Conservation (phyloP, 2,329 filamentous ascomycete species). For the Xylariaceae sp. region DNA sequence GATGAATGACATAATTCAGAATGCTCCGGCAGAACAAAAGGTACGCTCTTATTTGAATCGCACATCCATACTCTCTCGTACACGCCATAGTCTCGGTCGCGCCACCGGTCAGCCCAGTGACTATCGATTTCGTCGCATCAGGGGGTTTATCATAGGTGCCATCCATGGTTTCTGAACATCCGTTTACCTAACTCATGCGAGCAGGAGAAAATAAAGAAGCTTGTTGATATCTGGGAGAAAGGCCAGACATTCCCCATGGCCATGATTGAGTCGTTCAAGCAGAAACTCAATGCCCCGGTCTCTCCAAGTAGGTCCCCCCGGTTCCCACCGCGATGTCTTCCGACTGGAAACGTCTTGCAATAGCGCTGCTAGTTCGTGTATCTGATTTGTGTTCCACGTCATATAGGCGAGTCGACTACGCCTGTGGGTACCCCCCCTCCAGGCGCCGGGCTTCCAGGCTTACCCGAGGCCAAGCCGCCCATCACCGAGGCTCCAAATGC, state of each 20-base stretch:
- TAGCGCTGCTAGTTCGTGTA: slow-evolving; percentile 18
- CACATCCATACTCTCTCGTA: slow-evolving; percentile 23
- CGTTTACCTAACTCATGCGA: slow-evolving; percentile 44
- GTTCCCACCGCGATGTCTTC: slow-evolving; percentile 5
- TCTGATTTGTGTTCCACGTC: slow-evolving; percentile 40
- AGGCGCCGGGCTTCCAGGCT: slow-evolving; percentile 38
- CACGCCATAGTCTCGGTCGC: slow-evolving; percentile 31
- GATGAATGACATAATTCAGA: slow-evolving; percentile 91
- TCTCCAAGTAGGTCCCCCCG: slow-evolving; percentile 57
- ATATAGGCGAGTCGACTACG: slow-evolving; percentile 68
- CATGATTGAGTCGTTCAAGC: slow-evolving; percentile 78
- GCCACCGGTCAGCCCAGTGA: slow-evolving; percentile 14
- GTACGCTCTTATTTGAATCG: slow-evolving; percentile 58
- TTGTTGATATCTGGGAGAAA: slow-evolving; percentile 97
- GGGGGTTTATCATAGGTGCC: slow-evolving; percentile 14
- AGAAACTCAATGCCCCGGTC: slow-evolving; percentile 63
- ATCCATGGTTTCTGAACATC: slow-evolving; percentile 32
- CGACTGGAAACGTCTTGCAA: slow-evolving; percentile 4
- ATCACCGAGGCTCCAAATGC: slow-evolving; percentile 48
- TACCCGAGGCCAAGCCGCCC: slow-evolving; percentile 32
- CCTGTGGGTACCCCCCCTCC: slow-evolving; percentile 60
- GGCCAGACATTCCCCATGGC: slow-evolving; percentile 80
- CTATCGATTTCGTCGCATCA: slow-evolving; percentile 8
- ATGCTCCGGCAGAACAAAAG: slow-evolving; percentile 92
- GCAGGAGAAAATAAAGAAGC: slow-evolving; percentile 93